Evolutionary conservation across 2,329 filamentous ascomycete genomes (phyloP).

Genomic region (Coniochaeta pulveracea): DNA sequence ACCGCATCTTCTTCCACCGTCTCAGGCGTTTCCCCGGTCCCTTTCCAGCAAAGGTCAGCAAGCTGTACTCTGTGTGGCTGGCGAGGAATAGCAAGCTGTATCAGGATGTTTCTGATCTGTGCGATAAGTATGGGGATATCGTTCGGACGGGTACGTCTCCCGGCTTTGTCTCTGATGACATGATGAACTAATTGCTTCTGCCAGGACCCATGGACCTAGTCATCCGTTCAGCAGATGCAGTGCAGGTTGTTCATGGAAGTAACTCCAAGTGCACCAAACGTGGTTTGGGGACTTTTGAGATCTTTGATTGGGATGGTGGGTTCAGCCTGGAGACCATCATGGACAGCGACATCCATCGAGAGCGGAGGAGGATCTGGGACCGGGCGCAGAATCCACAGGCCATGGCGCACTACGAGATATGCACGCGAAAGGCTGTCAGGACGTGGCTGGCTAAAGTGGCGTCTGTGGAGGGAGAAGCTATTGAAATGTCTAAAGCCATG

Average conservation of each 20-base stretch:
- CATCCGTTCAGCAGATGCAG: neutral
- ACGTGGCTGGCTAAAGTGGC: slow-evolving; percentile 4
- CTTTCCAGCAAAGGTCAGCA: slow-evolving; percentile 2
- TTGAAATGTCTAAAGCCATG: slow-evolving; percentile 2
- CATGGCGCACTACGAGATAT: neutral
- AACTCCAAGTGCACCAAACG: slow-evolving; percentile 1
- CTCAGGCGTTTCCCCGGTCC: slow-evolving; percentile 2
- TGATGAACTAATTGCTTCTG: neutral
- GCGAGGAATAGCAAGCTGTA: slow-evolving; percentile 5
- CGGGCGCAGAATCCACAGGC: slow-evolving; percentile 1
- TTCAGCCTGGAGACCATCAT: neutral
- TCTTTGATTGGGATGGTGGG: neutral
- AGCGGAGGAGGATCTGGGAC: neutral
- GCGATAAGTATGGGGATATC: slow-evolving; percentile 4
- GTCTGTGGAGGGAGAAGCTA: neutral
- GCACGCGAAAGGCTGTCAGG: neutral
- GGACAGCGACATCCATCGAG: neutral
- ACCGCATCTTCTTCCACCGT: slow-evolving; percentile 4
- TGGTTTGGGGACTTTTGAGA: slow-evolving; percentile 1
- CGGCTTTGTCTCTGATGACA: neutral
- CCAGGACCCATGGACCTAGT: slow-evolving; percentile 1
- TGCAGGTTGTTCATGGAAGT: neutral
- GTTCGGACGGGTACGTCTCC: neutral
- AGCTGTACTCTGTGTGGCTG: slow-evolving; percentile 4
- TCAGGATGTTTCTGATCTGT: slow-evolving; percentile 5